Base-by-base conservation (phyloP, 2,329 filamentous ascomycete species). In the Aspergillaceae sp. region DNA sequence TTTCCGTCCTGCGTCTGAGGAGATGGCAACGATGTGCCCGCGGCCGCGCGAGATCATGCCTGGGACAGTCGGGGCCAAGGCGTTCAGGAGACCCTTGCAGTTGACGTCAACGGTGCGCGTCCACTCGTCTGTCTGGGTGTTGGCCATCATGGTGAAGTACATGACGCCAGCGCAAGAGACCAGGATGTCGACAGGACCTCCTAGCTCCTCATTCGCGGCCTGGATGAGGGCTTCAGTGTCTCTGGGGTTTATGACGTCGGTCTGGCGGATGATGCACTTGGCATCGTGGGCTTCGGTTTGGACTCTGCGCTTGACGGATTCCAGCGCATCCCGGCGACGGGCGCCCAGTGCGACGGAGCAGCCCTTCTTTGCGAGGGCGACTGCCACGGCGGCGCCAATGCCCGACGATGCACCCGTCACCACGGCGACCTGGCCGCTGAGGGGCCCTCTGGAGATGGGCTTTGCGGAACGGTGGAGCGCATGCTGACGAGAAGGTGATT, bases 141-240 rank as follows among this genome's bases (percentile, higher is more conserved):
- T 90, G 47, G 82, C 79, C 86, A 91, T 90, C 81, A 90, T 82
- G 45, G 86, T 90, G 68, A 82, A 91, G 70, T 91, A 91, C 86
- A 91, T 91, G 61, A 91, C 86, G 33, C 86, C 86, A 0, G 86
- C 87, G 58, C 85, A 87, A 36, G 81, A 81, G 42, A 91, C 79
- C n/a, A 91, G 76, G 43, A 90, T 86, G 61, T 91, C 86, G 40
- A 90, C 73, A 0, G 82, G 78, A 0, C 86, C 86, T 0, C 86
- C 86, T 0, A 90, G 79, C 54, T 82, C 71, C 40, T 77, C 73
- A 28, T 71, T 71, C 1, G 84, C 74, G 0, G 76, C 72, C 3
- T 68, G 65, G 50, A 90, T 72, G 3, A 91, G 78, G 0, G 75
- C 74, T 55, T 85, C 78, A 4, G 89, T 84, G 56, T 89, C 76